Evolutionary conservation across 768 basidiomycete genomes (phyloP).

Genomic region (Suillus plorans): DNA sequence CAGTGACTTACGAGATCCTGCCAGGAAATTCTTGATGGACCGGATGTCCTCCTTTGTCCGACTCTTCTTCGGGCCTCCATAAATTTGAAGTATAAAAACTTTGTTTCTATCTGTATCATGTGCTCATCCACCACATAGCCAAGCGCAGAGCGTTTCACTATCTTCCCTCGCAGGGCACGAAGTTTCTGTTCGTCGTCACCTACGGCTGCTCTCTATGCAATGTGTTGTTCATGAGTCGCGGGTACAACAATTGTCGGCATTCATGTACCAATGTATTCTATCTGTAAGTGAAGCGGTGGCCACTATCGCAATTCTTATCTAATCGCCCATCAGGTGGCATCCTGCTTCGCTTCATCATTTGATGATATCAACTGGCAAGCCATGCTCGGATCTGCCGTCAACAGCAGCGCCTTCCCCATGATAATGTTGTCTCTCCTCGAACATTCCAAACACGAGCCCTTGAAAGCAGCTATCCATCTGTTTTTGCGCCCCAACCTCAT

Average conservation of each 20-base stretch:
- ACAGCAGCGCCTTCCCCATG: conserved; percentile 19
- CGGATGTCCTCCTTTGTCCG: conserved; percentile 47
- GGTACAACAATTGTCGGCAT: conserved; percentile 38
- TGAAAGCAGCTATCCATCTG: conserved; percentile 35
- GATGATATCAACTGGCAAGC: conserved; percentile 23
- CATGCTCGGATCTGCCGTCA: conserved; percentile 10
- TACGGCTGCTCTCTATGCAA: conserved; percentile 38
- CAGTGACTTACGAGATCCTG: conserved; percentile 6
- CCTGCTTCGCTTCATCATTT: conserved; percentile 44
- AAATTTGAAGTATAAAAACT: conserved; percentile 38
- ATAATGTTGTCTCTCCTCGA: conserved; percentile 32
- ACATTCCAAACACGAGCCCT: conserved; percentile 30
- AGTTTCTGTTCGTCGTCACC: conserved; percentile 36
- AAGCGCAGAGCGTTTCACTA: conserved; percentile 41
- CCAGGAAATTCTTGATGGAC: conserved; percentile 27
- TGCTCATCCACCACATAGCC: conserved; percentile 32
- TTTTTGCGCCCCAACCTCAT: conserved; percentile 24
- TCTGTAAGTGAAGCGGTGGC: conserved; percentile 35
- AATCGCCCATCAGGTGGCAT: conserved; percentile 36
- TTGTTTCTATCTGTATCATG: not conserved
- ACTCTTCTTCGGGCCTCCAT: conserved; percentile 37
- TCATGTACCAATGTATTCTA: conserved; percentile 41
- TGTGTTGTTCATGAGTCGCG: conserved; percentile 39
- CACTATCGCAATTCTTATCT: conserved; percentile 1
- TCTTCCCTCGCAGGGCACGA: conserved; percentile 39